Base-by-base conservation (phyloP, 805 yeast species). In the Kodamaea nitidulidarum region DNA sequence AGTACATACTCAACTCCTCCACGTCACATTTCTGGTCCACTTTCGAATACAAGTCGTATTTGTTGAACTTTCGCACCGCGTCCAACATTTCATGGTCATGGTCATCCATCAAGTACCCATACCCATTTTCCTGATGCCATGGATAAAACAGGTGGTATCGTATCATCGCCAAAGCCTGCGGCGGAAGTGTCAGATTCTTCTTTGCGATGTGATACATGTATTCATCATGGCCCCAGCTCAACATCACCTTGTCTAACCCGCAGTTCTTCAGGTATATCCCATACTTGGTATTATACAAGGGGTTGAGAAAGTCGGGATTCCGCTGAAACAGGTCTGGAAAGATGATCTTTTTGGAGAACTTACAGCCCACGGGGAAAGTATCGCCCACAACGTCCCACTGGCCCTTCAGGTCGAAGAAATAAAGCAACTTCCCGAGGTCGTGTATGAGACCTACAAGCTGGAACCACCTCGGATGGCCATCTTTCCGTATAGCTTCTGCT, bases 301-400 rank as follows among this genome's bases (percentile, higher is more conserved):
- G 87, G 49, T 81, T 81, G 15, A 64, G 57, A 38, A 62, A 65
- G 52, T 81, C 88, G 1, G 83, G 82, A 54, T 81, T 81, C 15
- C 63, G 58, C 40, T 71, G 67, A 56, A 81, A 81, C 45, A 71
- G 76, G 26, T 79, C 81, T 32, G 79, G 73, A 47, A 75, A 77
- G 10, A 81, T 80, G 35, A 76, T 79, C 45, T 73, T 71, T 41
- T 72, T 72, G 49, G 76, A 78, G 50, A 71, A 81, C 42, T 71
- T 70, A 55, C 88, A 81, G 2, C 88, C 88, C 17, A 81, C 85
- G 0, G 88, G 85, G 50, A 81, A 81, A 2, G 88, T 81, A 53
- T 81, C 88, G 4, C 88, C 88, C 15, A 81, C 88, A 21, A 81
- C 88, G 52, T 81, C 87, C 88, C 88, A 81, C 55, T 81, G 88